phyloP scores from a whole-genome alignment of 441 rosid species.

The Viola pubescens region DNA sequence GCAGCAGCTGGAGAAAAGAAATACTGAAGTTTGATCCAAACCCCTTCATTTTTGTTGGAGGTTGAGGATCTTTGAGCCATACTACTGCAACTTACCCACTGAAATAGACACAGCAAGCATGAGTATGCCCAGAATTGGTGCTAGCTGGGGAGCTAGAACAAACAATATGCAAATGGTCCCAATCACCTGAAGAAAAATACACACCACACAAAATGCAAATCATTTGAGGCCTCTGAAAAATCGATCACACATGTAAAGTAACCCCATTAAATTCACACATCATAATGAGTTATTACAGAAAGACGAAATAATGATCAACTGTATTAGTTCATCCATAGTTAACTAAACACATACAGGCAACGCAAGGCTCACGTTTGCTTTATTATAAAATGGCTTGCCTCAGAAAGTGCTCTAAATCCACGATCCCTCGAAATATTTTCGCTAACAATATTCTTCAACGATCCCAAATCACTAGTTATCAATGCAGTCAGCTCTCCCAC shows the following conservation, averaged over 20 bases:
- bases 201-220: slow-evolving; percentile 9
- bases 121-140: slow-evolving; percentile 76
- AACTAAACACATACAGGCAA: slow-evolving; percentile 2
- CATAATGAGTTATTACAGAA: background rate
- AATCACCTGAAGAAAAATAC: slow-evolving; percentile 44
- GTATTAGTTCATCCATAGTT: background rate
- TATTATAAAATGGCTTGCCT: slow-evolving; percentile 83
- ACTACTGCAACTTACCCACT: slow-evolving; percentile 48
- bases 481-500: slow-evolving; percentile 82
- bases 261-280: slow-evolving; percentile 10
- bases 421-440: slow-evolving; percentile 95
- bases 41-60: no score
- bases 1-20: no score
- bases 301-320: background rate
- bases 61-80: no score
- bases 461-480: slow-evolving; percentile 85
- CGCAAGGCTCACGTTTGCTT: slow-evolving; percentile 56
- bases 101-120: slow-evolving; percentile 66
- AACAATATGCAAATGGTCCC: slow-evolving; percentile 82
- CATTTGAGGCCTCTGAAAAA: background rate
- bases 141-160: slow-evolving; percentile 73
- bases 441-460: slow-evolving; percentile 66
- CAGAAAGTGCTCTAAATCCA: slow-evolving; percentile 91
- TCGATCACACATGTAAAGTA: slow-evolving; percentile 7
- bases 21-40: no score